Conservation (phyloP, 176 grass and related monocot genomes). For the Paspalum notatum region DNA sequence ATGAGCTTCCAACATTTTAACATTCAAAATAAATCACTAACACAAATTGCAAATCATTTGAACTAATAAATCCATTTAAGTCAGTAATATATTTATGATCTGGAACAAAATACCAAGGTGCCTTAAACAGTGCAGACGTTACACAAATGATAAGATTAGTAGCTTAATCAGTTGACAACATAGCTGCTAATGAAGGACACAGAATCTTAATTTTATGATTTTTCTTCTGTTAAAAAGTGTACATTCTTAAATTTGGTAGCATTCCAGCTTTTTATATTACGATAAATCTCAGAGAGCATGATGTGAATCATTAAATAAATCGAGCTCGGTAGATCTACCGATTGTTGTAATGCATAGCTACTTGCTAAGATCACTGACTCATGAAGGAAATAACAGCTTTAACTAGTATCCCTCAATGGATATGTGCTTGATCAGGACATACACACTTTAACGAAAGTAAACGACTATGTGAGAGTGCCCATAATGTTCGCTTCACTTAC, state of each 20-base stretch:
- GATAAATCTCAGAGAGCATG: background rate
- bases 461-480: background rate
- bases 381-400: background rate
- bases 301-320: background rate
- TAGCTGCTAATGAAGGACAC: background rate
- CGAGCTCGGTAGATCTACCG: background rate
- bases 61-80: background rate
- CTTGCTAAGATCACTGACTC: background rate
- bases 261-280: background rate
- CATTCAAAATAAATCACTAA: no score
- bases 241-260: constrained; percentile 1
- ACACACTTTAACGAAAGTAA: background rate
- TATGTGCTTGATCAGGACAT: background rate
- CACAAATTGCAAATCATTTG: background rate
- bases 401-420: background rate
- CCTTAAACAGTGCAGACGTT: background rate
- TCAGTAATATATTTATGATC: background rate
- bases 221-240: background rate
- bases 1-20: background rate
- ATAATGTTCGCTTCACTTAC: background rate
- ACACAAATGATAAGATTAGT: background rate
- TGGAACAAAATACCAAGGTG: background rate
- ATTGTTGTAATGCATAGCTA: background rate
- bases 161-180: constrained; percentile 7
- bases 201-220: background rate